These are phyloP conservation scores for Mychonastes homosphaera DNA, from an alignment of 139 green algal species.

Conservation along the genomic window DNA sequence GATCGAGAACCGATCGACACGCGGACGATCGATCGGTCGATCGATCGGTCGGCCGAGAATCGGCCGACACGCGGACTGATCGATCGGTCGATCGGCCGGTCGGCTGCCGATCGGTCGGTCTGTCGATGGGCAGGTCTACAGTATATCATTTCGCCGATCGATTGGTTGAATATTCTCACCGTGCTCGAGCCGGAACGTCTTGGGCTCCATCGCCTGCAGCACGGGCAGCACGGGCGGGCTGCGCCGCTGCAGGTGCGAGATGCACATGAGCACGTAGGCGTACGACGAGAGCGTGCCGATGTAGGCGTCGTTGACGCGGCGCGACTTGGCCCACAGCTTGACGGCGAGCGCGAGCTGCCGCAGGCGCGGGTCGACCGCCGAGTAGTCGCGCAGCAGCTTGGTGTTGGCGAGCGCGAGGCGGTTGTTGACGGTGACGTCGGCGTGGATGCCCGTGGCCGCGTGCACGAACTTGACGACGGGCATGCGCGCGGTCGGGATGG, in stretches of 20 bases:
- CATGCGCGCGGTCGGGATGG: slow-evolving; percentile 63
- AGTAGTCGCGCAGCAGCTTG: slow-evolving; percentile 71
- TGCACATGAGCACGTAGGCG: slow-evolving; percentile 85
- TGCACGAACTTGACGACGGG: slow-evolving; percentile 74
- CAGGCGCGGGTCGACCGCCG: slow-evolving; percentile 60
- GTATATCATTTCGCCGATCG: no score
- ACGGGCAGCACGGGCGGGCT: slow-evolving; percentile 74
- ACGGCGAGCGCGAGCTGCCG: slow-evolving; percentile 64
- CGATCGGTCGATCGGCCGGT: no score
- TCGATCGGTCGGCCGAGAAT: no score
- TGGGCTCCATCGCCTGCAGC: slow-evolving; percentile 51
- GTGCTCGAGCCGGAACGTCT: no score
- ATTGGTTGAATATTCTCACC: no score
- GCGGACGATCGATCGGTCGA: no score
- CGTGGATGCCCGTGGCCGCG: slow-evolving; percentile 30
- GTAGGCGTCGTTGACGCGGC: slow-evolving; percentile 78
- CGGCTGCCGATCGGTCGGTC: no score
- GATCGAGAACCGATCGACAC: no score
- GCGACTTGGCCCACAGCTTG: slow-evolving; percentile 87
- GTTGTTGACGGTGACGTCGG: slow-evolving; percentile 84
- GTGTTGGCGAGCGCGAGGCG: slow-evolving; percentile 76
- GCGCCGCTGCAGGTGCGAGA: slow-evolving; percentile 70
- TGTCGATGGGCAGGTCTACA: no score
- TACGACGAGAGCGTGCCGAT: slow-evolving; percentile 83
- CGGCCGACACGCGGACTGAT: no score